Conservation (phyloP, 148 eudicot species). For the Silene latifolia region DNA sequence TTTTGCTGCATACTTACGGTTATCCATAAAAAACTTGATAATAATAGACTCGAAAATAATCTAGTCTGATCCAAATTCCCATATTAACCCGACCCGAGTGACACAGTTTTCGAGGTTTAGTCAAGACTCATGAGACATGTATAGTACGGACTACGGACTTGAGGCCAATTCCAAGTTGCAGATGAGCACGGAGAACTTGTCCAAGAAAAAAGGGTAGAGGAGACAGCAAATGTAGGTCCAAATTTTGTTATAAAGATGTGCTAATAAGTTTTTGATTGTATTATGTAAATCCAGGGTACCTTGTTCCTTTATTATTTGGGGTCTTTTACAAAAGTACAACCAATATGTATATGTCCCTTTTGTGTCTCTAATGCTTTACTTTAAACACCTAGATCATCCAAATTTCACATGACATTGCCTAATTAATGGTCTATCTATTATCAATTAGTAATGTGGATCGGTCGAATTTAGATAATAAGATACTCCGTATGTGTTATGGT, state of each 20-base stretch:
- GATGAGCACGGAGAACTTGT: background rate
- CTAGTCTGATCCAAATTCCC: no score
- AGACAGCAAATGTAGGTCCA: conserved; percentile 12
- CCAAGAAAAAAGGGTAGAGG: background rate
- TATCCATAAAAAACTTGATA: no score
- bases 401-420: conserved; percentile 7
- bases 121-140: no score
- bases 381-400: background rate
- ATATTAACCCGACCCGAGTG: no score
- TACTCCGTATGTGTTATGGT: background rate
- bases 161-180: no score
- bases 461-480: background rate
- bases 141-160: no score
- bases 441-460: background rate
- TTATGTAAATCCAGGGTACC: background rate
- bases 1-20: no score
- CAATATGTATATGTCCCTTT: conserved; percentile 13
- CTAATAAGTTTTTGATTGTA: background rate
- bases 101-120: no score
- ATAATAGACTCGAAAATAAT: no score
- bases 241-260: background rate
- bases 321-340: background rate
- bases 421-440: background rate
- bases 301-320: background rate
- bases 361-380: conserved; percentile 3